Evolutionary conservation across 495 filamentous ascomycete genomes (phyloP).

Genomic region (Platismatia glauca): DNA sequence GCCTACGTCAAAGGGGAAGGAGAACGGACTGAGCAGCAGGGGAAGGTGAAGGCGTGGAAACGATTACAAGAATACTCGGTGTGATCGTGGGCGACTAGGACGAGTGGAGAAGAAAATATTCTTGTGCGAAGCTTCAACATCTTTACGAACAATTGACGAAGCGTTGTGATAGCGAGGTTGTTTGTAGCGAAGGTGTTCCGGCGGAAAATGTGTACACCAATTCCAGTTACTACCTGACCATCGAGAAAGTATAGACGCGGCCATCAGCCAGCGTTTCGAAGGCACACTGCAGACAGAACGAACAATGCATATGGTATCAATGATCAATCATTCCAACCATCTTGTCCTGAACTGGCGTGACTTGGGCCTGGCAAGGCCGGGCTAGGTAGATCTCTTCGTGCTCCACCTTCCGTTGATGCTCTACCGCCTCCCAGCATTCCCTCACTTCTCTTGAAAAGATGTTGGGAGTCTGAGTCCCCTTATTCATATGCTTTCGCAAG

Average conservation of each 20-base stretch:
- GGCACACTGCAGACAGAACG: neutral
- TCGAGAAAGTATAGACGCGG: neutral
- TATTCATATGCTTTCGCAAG: neutral
- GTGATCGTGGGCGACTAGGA: neutral
- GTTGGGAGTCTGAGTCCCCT: neutral
- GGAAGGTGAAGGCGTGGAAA: neutral
- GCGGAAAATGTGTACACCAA: constrained; percentile 6
- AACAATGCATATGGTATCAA: neutral
- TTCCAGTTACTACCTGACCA: neutral
- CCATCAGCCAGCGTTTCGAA: neutral
- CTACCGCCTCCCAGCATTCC: neutral
- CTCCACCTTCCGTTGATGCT: neutral
- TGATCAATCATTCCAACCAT: neutral
- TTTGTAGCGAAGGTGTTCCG: constrained; percentile 14
- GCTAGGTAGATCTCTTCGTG: neutral
- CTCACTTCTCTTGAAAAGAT: neutral
- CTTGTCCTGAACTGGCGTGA: neutral
- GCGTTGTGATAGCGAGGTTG: neutral
- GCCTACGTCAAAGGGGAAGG: neutral
- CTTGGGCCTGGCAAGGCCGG: neutral
- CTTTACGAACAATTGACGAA: neutral
- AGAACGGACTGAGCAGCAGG: neutral
- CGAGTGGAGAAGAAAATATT: neutral
- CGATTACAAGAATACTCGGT: neutral
- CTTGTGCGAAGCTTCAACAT: neutral